Evolutionary conservation across 169 alveolate genomes (phyloP).

Genomic region (Ichthyophthirius multifiliis): DNA sequence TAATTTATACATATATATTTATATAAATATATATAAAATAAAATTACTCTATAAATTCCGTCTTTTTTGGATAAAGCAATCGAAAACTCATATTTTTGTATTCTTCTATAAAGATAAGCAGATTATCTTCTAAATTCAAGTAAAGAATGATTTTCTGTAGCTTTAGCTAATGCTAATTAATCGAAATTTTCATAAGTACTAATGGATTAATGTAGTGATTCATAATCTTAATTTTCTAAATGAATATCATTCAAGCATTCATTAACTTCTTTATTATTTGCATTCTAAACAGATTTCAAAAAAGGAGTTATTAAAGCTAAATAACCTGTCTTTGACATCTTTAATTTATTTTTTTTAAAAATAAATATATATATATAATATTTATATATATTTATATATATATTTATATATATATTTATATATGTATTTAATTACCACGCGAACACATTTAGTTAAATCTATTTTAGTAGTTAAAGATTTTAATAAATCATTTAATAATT

Average conservation of each 20-base stretch:
- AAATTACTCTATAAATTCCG: conserved; percentile 55
- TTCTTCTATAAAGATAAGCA: conserved; percentile 90
- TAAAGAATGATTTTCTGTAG: conserved; percentile 94
- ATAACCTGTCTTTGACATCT: conserved; percentile 79
- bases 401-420: background rate
- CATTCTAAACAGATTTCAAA: conserved; percentile 72
- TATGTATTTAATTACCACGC: conserved; percentile 61
- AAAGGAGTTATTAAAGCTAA: conserved; percentile 74
- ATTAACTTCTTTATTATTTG: conserved; percentile 92
- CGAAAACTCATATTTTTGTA: conserved; percentile 89
- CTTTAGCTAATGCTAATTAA: conserved; percentile 91
- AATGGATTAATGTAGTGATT: conserved; percentile 91
- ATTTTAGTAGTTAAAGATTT: conserved; percentile 84
- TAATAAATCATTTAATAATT: conserved; percentile 92
- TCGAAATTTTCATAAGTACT: conserved; percentile 95
- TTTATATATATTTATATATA: background rate
- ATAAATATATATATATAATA: background rate
- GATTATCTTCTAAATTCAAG: conserved; percentile 97
- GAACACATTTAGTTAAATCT: conserved; percentile 94
- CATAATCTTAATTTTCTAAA: conserved; percentile 96
- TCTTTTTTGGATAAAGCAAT: conserved; percentile 90
- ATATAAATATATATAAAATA: background rate
- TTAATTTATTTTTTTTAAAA: background rate
- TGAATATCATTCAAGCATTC: conserved; percentile 97
- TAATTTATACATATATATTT: conserved; percentile 3